A percentile compares a stretch with the other conserved stretches of the same genome.
Conservation (phyloP, 176 grass and related monocot genomes). For the Triticum turgidum region DNA sequence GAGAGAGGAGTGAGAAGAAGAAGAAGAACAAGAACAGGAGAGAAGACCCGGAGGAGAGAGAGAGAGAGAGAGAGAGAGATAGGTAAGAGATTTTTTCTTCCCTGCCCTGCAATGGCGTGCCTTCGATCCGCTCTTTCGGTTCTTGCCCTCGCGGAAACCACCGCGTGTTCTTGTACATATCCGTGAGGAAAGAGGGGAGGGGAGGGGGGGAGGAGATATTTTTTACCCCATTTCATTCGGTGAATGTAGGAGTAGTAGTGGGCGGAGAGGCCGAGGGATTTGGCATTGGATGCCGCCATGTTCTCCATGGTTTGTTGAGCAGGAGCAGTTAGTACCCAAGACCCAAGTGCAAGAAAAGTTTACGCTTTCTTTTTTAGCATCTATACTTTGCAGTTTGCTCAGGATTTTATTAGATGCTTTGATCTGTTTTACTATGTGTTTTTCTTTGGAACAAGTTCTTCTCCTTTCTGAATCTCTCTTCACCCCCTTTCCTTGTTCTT, state of each 20-base stretch:
- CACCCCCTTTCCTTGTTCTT: not conserved
- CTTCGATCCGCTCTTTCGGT: not conserved
- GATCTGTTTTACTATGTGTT: not conserved
- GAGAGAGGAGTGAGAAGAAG: not conserved
- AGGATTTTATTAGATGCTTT: not conserved
- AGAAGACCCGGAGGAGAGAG: not conserved
- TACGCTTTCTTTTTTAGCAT: conserved; percentile 12
- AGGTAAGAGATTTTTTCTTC: conserved; percentile 19
- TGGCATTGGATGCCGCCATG: not conserved
- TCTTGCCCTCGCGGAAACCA: not conserved
- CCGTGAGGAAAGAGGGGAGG: no score
- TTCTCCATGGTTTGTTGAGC: not conserved
- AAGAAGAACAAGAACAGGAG: not conserved
- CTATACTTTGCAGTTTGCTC: not conserved
- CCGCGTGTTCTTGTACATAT: not conserved
- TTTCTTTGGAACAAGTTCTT: not conserved
- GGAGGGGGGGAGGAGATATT: not conserved
- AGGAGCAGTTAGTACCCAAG: not conserved
- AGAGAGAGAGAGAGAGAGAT: no score
- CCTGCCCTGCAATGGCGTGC: not conserved
- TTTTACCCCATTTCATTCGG: not conserved
- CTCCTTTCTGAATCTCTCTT: not conserved
- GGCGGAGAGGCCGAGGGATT: not conserved
- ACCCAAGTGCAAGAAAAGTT: not conserved
- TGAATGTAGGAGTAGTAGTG: not conserved